Percentiles rank a stretch among this genome's conserved stretches.
phyloP scores from a whole-genome alignment of 139 green algal species.

The Zygnema cylindricum region DNA sequence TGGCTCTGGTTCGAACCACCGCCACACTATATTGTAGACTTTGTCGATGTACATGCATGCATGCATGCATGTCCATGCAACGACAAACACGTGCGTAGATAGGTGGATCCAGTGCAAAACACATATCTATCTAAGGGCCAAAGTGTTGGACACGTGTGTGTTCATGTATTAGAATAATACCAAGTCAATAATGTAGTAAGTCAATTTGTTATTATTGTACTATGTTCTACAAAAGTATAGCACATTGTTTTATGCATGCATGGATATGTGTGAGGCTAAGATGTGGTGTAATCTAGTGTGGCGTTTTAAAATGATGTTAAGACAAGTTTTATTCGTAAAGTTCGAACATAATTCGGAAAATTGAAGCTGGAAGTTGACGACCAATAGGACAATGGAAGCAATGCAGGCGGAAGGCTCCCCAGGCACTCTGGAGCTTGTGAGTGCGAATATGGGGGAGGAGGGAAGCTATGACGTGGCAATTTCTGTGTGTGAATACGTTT shows the following conservation, averaged over 20 bases:
- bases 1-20: not conserved
- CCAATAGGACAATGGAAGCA: not conserved
- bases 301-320: not conserved
- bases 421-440: slow-evolving; percentile 26
- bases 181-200: too few species aligned
- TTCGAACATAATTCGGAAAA: not conserved
- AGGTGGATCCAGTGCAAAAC: not conserved
- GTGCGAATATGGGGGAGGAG: slow-evolving; percentile 57
- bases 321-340: not conserved
- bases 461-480: slow-evolving; percentile 69
- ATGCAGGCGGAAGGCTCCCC: slow-evolving; percentile 20
- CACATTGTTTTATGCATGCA: not conserved
- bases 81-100: too few species aligned
- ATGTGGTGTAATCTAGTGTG: not conserved
- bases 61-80: too few species aligned
- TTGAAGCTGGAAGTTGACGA: not conserved
- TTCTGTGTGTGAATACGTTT: slow-evolving; percentile 69
- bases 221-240: not conserved
- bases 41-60: too few species aligned
- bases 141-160: not conserved
- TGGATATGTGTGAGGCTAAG: not conserved
- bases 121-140: not conserved
- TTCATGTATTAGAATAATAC: too few species aligned
- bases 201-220: not conserved
- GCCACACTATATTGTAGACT: too few species aligned